Conservation (phyloP, 805 yeast genomes). For the Starmerella apis region DNA sequence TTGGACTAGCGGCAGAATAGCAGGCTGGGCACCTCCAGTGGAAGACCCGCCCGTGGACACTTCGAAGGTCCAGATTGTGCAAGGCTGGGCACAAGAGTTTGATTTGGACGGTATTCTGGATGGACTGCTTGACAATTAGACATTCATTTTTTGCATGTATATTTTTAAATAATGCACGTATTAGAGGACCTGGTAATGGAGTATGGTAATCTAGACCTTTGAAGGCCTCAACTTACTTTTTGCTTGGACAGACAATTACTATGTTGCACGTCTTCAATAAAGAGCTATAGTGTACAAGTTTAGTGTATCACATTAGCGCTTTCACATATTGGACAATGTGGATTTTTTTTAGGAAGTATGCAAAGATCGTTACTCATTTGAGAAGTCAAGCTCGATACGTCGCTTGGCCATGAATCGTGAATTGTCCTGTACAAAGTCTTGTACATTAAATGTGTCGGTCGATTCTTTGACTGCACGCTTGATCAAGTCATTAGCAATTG, state of each 20-base stretch:
- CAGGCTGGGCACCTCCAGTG: conserved; percentile 77
- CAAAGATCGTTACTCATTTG: neutral
- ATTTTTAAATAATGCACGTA: neutral
- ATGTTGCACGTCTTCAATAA: no score
- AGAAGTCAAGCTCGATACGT: conserved; percentile 7
- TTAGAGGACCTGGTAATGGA: no score
- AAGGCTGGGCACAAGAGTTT: conserved; percentile 86
- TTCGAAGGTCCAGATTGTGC: conserved; percentile 66
- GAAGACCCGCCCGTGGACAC: conserved; percentile 38
- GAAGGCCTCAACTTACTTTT: no score
- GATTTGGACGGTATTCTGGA: conserved; percentile 73
- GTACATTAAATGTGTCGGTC: conserved; percentile 7
- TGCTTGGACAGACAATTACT: no score
- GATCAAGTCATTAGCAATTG: conserved; percentile 71
- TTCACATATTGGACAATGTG: no score
- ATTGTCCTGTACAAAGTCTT: conserved; percentile 6
- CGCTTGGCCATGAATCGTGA: neutral
- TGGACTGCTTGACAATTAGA: conserved; percentile 17
- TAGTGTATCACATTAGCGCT: no score
- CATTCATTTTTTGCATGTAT: neutral
- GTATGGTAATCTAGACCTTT: no score
- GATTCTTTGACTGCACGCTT: conserved; percentile 45
- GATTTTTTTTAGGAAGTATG: no score
- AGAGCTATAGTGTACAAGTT: no score
- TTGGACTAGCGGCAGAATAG: conserved; percentile 93